Conservation (phyloP, 2,329 filamentous ascomycete genomes). For the Metarhizium album region DNA sequence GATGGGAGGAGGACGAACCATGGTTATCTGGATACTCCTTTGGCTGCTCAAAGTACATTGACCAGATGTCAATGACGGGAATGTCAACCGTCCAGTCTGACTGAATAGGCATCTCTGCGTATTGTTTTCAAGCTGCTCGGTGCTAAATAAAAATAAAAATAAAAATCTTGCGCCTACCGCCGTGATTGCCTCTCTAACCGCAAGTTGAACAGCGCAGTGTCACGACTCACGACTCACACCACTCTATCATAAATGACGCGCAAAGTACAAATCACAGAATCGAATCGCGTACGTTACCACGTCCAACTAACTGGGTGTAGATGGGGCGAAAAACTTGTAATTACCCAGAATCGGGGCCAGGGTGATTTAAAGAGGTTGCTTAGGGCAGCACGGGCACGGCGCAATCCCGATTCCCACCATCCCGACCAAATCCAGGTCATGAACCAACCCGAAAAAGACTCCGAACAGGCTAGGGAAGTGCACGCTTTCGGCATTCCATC, state of each 20-base stretch:
- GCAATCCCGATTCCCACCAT: not conserved
- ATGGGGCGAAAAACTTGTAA: not conserved
- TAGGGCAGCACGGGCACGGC: not conserved
- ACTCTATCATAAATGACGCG: not conserved
- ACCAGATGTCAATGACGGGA: constrained; percentile 69
- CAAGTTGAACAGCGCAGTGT: no score
- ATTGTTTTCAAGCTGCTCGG: not conserved
- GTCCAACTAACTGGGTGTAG: not conserved
- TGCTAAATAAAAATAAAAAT: not conserved
- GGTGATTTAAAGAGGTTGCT: not conserved
- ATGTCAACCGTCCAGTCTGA: constrained; percentile 60
- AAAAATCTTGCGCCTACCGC: no score
- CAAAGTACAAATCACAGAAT: not conserved
- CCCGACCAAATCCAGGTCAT: not conserved
- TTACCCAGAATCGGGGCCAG: not conserved
- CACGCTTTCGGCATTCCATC: not conserved
- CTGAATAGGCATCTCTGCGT: constrained; percentile 52
- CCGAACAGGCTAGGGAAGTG: not conserved
- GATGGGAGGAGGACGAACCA: constrained; percentile 35
- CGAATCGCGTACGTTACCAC: not conserved
- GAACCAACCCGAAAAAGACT: not conserved
- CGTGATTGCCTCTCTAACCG: no score
- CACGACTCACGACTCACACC: no score
- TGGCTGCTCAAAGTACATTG: constrained; percentile 61
- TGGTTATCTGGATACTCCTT: constrained; percentile 63